Percentiles rank a stretch among this genome's conserved stretches.
Conservation (phyloP, 371 early-diverging fungal genomes). For the Mucor piriformis region DNA sequence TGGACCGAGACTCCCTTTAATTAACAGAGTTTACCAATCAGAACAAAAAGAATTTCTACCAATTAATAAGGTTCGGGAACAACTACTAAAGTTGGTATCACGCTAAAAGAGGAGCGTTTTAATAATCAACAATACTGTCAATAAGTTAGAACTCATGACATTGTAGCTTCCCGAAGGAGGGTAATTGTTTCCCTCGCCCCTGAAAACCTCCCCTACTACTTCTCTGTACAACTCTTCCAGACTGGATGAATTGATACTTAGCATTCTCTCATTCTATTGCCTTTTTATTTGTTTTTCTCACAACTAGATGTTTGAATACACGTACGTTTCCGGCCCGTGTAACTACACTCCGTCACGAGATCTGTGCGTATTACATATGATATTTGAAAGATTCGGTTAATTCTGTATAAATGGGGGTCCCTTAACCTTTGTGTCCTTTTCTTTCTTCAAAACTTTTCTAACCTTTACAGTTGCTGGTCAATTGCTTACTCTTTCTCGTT, state of each 20-base stretch:
- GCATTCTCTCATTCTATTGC: neutral
- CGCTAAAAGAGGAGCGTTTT: neutral
- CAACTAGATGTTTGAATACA: too few relatives aligned
- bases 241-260: too few relatives aligned
- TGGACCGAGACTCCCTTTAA: conserved; percentile 2
- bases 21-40: conserved; percentile 19
- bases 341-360: conserved; percentile 21
- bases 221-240: too few relatives aligned
- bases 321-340: too few relatives aligned
- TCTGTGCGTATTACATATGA: conserved; percentile 21
- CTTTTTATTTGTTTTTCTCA: neutral
- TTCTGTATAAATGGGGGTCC: neutral
- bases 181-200: too few relatives aligned
- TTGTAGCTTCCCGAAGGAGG: too few relatives aligned
- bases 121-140: neutral
- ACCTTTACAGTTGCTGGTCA: conserved; percentile 25
- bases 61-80: neutral
- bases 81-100: neutral
- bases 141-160: neutral
- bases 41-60: neutral
- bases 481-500: conserved; percentile 5
- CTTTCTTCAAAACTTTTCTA: neutral
- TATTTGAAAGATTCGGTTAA: neutral
- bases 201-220: too few relatives aligned
- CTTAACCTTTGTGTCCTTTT: neutral